Percentiles rank a stretch among this genome's conserved stretches.
These are phyloP conservation scores for Sanguinoderma infundibulare DNA, from an alignment of 1,284 basidiomycete species.

Conservation along the genomic window DNA sequence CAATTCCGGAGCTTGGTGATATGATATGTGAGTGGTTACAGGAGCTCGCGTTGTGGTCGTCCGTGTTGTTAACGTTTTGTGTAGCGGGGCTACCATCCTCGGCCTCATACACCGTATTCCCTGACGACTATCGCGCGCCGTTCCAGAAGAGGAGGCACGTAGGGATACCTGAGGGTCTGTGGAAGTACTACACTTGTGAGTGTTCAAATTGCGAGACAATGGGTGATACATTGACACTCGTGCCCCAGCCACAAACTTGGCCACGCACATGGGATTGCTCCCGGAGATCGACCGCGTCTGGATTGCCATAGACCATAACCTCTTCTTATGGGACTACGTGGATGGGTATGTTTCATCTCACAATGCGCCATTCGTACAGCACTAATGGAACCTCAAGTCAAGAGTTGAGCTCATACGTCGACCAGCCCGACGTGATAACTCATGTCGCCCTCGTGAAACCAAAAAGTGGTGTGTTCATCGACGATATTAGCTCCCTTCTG, in stretches of 20 bases:
- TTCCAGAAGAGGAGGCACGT: constrained; percentile 81
- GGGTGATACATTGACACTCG: constrained; percentile 16
- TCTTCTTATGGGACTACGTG: constrained; percentile 97
- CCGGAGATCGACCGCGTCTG: constrained; percentile 95
- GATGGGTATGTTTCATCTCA: constrained; percentile 70
- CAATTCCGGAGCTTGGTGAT: constrained; percentile 75
- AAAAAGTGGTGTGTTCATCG: constrained; percentile 86
- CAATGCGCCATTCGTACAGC: neutral
- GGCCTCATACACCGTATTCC: constrained; percentile 75
- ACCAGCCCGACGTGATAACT: constrained; percentile 91
- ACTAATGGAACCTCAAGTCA: constrained; percentile 49
- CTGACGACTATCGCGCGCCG: constrained; percentile 79
- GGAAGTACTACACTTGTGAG: constrained; percentile 82
- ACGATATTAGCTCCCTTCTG: constrained; percentile 89
- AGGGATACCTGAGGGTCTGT: constrained; percentile 82
- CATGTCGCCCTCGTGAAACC: constrained; percentile 86
- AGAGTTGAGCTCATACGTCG: constrained; percentile 88
- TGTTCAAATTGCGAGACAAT: constrained; percentile 10
- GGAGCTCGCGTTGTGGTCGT: neutral
- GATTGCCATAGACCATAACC: constrained; percentile 93
- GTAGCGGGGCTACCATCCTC: constrained; percentile 69
- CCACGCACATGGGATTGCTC: constrained; percentile 86
- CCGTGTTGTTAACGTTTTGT: constrained; percentile 12
- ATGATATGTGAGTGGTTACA: constrained; percentile 53
- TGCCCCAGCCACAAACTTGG: constrained; percentile 56